Conservation (phyloP, 1,284 basidiomycete genomes). For the Pyrrhoderma lamaoense region DNA sequence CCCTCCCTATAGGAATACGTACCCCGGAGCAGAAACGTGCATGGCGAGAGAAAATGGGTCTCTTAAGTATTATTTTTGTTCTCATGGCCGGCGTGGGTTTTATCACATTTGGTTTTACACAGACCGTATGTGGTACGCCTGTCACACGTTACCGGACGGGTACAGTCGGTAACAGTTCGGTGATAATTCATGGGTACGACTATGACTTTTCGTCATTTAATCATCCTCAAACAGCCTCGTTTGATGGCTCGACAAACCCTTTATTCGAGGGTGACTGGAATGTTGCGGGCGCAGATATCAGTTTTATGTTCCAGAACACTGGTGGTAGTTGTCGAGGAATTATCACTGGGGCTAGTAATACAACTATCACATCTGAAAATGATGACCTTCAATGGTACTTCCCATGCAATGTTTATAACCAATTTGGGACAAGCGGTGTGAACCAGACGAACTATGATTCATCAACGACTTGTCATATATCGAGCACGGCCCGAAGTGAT, state of each 20-base stretch:
- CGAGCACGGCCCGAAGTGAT: constrained; percentile 42
- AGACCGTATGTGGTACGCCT: constrained; percentile 85
- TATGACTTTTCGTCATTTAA: constrained; percentile 87
- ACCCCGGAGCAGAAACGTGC: constrained; percentile 93
- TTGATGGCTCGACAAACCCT: constrained; percentile 79
- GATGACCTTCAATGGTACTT: constrained; percentile 81
- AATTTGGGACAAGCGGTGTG: constrained; percentile 54
- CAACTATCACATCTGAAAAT: constrained; percentile 56
- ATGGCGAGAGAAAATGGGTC: constrained; percentile 98
- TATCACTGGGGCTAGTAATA: constrained; percentile 65
- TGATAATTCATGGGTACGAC: constrained; percentile 90
- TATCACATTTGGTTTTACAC: constrained; percentile 99
- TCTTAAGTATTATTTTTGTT: constrained; percentile 70
- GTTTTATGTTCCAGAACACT: constrained; percentile 91
- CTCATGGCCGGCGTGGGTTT: constrained; percentile 95
- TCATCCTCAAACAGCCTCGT: constrained; percentile 66
- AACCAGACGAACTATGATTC: constrained; percentile 67
- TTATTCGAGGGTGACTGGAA: constrained; percentile 72
- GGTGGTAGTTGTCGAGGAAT: constrained; percentile 76
- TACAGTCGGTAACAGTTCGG: constrained; percentile 68
- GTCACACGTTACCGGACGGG: constrained; percentile 78
- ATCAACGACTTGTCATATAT: constrained; percentile 67
- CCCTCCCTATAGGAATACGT: constrained; percentile 56
- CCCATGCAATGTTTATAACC: constrained; percentile 86
- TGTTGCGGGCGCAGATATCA: constrained; percentile 80